Percentiles rank a stretch among this genome's conserved stretches.
Evolutionary conservation across 306 rosid genomes (phyloP).

Genomic region (Prunus mira): DNA sequence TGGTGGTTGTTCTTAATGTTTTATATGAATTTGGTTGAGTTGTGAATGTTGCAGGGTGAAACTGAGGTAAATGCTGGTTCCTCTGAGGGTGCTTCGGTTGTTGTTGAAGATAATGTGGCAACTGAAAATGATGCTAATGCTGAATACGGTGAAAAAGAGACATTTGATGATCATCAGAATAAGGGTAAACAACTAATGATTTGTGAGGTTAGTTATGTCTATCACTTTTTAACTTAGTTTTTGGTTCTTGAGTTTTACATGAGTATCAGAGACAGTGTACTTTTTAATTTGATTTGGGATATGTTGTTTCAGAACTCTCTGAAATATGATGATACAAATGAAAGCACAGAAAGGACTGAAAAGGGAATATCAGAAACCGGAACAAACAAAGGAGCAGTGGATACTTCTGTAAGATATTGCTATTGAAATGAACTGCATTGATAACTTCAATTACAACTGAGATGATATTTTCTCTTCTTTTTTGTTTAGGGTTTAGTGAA

Average conservation of each 20-base stretch:
- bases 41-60: slow-evolving; percentile 13
- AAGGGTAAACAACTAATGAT: slow-evolving; percentile 3
- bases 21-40: background rate
- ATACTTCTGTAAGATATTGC: background rate
- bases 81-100: background rate
- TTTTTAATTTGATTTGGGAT: background rate
- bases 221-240: background rate
- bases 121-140: background rate
- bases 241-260: background rate
- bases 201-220: slow-evolving; percentile 14
- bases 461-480: background rate
- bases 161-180: slow-evolving; percentile 10
- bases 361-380: background rate
- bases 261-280: background rate
- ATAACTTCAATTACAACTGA: background rate
- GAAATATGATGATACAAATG: background rate
- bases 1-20: background rate
- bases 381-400: background rate
- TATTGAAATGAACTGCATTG: background rate
- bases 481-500: background rate
- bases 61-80: background rate
- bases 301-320: background rate
- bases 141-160: slow-evolving; percentile 11
- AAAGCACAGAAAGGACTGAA: background rate
- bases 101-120: background rate